Base-by-base conservation (phyloP, 768 basidiomycete genomes). In the Boletus bicolor region DNA sequence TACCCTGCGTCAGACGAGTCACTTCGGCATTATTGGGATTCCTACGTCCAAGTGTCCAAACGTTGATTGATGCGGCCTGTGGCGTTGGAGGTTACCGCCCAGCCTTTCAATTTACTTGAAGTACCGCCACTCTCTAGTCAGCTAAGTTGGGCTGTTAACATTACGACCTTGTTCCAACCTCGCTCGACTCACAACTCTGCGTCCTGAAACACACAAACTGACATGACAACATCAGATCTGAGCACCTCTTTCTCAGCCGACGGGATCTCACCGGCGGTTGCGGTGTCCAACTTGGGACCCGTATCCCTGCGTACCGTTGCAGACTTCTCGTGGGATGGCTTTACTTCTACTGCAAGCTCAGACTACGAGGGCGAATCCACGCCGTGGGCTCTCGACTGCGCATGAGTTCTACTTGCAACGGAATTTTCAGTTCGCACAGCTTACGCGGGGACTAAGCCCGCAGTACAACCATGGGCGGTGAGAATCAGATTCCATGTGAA, bases 141-240 rank as follows among this genome's bases (percentile, higher is more conserved):
- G 59, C 58, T 36, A 45, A n/a, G 42, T 28, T 42, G n/a, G 65
- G 63, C 63, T 66, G 65, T 66, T 63, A 46, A 32, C 61, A 24
- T 60, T 62, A 50, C 65, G 51, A 69, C 68, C 67, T 67, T 69
- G 63, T 69, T 56, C 57, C 32, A 51, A 41, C 56, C 42, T 47
- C 26, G 57, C 32, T 24, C 7, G 37, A 53, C 50, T 19, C 30
- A 35, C 38, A 56, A 47, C 42, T 54, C 65, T 57, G 65, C 53
- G 47, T 37, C 35, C 36, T 56, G 64, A 56, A 63, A 65, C 60
- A 65, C 60, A 28, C 28, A 37, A 42, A 39, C 53, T 8, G 41
- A 56, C 41, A 48, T 35, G 42, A 51, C 53, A 28, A 34, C 41
- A 55, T 55, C 32, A 38, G 35, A 53, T 28, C 19, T 19, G 49